Base-by-base conservation (phyloP, 106 monocot species). In the Vanilla planifolia region DNA sequence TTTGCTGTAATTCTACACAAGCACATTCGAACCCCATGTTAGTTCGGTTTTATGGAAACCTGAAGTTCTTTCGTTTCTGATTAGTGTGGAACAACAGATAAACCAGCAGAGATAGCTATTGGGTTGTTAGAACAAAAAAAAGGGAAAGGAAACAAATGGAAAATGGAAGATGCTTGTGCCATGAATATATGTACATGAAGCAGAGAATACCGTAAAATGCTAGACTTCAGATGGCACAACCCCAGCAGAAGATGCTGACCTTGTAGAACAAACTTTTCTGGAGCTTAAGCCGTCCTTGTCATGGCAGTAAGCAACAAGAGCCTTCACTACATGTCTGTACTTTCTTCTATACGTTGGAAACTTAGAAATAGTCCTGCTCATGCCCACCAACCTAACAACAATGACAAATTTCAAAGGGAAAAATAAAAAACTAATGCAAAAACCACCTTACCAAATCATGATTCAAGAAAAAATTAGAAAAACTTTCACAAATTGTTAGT, bases 301-400 rank as follows among this genome's bases (percentile, higher is more conserved):
- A 1, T 71, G 34, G 16, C 75, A 82, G 65, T 83, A 76, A 2
- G 47, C 2, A 7, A 83, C 29, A 17, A 94, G 67, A 21, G 43
- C 21, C 75, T 81, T 94, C 50, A 94, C 62, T n/a, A 94, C 86
- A 1, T 86, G 79, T 20, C 69, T 55, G 64, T 69, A 89, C 67
- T 83, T 80, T 45, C 94, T 79, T 47, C 94, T 82, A 63, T 89
- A 94, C 6, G 94, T 94, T 10, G 94, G 94, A 27, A 94, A 76
- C 65, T 94, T 94, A 32, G 85, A 71, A 36, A 89, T 67, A 70
- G 73, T 78, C 64, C 80, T 80, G 3, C 77, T 75, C 72, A 94
- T 94, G 47, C 94, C 93, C 25, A 85, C 71, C 77, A 93, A 75
- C 76, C 93, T 93, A 72, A 25, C 23, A 45, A 65, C 7, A 53